A percentile compares a stretch with the other conserved stretches of the same genome.
Conservation (phyloP, 257 asterid genomes). For the Solanum virginianum region DNA sequence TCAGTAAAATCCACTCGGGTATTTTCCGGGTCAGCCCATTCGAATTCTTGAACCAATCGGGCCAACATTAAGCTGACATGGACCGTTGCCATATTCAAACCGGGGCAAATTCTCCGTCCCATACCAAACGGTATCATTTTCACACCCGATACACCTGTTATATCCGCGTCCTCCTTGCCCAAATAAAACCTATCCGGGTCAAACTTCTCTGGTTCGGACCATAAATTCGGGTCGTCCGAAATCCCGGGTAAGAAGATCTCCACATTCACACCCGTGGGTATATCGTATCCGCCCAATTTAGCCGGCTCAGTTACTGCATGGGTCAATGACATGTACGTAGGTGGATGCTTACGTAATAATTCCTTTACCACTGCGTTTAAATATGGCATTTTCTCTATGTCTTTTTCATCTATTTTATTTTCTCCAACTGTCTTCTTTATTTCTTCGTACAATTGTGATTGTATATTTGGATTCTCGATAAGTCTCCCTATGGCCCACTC, state of each 20-base stretch:
- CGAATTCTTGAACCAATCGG: constrained; percentile 63
- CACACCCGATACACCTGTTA: constrained; percentile 38
- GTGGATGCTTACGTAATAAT: constrained; percentile 76
- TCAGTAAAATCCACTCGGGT: constrained; percentile 46
- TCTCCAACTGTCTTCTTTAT: constrained; percentile 42
- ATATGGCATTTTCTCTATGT: constrained; percentile 64
- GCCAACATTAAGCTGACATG: constrained; percentile 53
- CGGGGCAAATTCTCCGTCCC: constrained; percentile 76
- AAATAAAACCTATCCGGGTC: constrained; percentile 54
- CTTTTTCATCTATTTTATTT: constrained; percentile 57
- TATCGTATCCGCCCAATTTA: constrained; percentile 64
- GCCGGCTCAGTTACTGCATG: constrained; percentile 78
- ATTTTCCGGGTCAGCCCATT: constrained; percentile 44
- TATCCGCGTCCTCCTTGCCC: constrained; percentile 58
- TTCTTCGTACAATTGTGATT: constrained; percentile 49
- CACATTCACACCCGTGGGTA: constrained; percentile 51
- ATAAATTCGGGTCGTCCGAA: constrained; percentile 48
- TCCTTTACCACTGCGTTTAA: constrained; percentile 69
- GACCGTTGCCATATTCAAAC: constrained; percentile 53
- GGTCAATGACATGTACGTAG: constrained; percentile 63
- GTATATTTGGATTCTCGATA: constrained; percentile 59
- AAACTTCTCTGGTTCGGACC: constrained; percentile 54
- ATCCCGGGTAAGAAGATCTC: constrained; percentile 61
- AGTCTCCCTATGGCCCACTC: constrained; percentile 84
- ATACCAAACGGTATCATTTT: constrained; percentile 63